A percentile compares a stretch with the other conserved stretches of the same genome.
Conservation (phyloP, 2,329 filamentous ascomycete genomes). For the Furcasterigmium sp. region DNA sequence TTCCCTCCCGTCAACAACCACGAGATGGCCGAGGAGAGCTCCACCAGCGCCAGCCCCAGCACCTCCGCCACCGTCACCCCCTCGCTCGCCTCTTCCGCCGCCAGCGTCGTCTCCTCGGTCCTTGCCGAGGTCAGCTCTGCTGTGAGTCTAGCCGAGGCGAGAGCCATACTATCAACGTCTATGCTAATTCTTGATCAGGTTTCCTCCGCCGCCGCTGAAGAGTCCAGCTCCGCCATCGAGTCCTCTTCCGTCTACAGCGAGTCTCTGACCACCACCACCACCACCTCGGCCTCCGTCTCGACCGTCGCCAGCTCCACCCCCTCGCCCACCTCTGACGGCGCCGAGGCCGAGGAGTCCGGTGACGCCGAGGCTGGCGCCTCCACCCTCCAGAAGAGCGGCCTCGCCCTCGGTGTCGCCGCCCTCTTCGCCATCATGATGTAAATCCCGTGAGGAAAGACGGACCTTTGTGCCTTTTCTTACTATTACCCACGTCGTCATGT, state of each 20-base stretch:
- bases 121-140: no score
- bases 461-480: neutral
- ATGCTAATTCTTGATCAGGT: no score
- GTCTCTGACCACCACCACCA: constrained; percentile 1
- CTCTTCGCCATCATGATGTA: constrained; percentile 8
- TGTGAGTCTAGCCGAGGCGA: no score
- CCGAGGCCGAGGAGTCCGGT: neutral
- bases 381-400: constrained; percentile 1
- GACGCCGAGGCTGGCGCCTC: neutral
- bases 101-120: neutral
- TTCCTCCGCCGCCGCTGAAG: neutral
- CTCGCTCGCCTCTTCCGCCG: neutral
- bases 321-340: neutral
- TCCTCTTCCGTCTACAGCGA: neutral
- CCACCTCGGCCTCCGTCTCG: neutral
- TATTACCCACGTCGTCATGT: neutral
- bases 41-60: neutral
- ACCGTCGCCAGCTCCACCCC: neutral
- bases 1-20: neutral
- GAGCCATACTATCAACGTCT: no score
- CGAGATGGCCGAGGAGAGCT: neutral
- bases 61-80: neutral
- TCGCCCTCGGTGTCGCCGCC: constrained; percentile 4
- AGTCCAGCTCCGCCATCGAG: neutral
- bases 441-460: neutral